Percentiles rank a stretch among this genome's conserved stretches.
These are phyloP conservation scores for Cordyceps fumosorosea DNA, from an alignment of 2,329 filamentous ascomycete genomes.

Conservation along the genomic window DNA sequence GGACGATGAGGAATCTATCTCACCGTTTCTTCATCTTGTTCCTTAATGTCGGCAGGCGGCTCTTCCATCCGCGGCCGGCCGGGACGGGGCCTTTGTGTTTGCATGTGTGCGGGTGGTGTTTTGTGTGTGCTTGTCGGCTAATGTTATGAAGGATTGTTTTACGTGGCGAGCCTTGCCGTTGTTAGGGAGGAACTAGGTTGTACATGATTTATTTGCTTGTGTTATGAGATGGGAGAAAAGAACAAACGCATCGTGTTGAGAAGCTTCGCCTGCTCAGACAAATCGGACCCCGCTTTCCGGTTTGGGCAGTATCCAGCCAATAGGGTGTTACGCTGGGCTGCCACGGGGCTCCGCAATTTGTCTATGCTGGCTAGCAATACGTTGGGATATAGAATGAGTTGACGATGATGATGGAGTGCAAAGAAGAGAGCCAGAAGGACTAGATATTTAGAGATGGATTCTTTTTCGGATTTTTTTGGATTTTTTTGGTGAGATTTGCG, in stretches of 20 bases:
- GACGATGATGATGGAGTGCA: background rate
- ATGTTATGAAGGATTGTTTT: background rate
- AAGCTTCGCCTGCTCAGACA: background rate
- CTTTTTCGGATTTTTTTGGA: background rate
- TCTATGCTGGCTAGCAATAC: background rate
- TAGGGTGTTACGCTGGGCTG: constrained; percentile 5
- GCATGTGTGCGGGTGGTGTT: background rate
- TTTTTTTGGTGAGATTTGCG: background rate
- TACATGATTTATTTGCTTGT: background rate
- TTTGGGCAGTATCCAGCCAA: constrained; percentile 5
- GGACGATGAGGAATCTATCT: background rate
- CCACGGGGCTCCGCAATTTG: constrained; percentile 7
- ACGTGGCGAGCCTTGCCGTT: background rate
- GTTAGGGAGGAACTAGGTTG: background rate
- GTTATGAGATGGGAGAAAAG: background rate
- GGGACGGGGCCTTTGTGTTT: constrained; percentile 5
- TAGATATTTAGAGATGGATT: background rate
- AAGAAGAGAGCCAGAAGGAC: no score
- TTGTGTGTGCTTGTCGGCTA: background rate
- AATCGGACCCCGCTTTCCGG: constrained; percentile 6
- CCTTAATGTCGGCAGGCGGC: background rate
- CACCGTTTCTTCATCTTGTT: constrained; percentile 9
- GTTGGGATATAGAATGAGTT: background rate
- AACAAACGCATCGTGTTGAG: background rate
- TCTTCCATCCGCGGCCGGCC: constrained; percentile 11